A percentile compares a stretch with the other conserved stretches of the same genome.
Conservation (phyloP, 441 rosid genomes). For the Euphorbia schlechtendalii region DNA sequence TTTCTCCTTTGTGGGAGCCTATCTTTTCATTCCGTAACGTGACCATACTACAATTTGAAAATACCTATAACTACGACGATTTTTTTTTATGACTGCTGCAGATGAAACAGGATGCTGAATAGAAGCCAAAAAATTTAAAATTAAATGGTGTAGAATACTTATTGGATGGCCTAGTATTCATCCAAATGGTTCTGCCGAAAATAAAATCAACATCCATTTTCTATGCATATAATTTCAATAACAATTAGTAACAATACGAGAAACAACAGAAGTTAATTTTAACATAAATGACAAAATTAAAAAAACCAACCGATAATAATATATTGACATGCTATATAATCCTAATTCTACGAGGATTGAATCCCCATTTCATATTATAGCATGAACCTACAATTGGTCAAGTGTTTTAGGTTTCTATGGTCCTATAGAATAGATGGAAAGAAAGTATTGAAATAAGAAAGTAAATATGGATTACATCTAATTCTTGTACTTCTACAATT, state of each 20-base stretch:
- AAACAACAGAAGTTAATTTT: no score
- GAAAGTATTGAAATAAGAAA: background rate
- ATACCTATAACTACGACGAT: no score
- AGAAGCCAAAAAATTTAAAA: background rate
- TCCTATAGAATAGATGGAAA: background rate
- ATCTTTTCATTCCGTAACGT: background rate
- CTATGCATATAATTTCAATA: background rate
- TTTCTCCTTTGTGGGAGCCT: background rate
- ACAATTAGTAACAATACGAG: no score
- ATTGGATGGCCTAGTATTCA: no score
- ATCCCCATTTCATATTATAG: no score
- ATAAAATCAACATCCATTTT: background rate
- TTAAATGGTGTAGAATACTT: background rate
- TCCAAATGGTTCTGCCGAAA: background rate
- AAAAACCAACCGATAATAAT: no score
- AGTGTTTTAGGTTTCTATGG: background rate
- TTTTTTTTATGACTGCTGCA: no score
- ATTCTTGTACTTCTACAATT: background rate
- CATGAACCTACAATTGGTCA: background rate
- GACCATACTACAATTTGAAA: background rate
- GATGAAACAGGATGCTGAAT: no score
- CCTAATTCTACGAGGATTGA: no score
- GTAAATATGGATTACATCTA: background rate
- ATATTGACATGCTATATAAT: no score
- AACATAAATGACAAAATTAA: no score